Evolutionary conservation across 108 stramenopile genomes (phyloP).

Genomic region (Discostella pseudostelligera): DNA sequence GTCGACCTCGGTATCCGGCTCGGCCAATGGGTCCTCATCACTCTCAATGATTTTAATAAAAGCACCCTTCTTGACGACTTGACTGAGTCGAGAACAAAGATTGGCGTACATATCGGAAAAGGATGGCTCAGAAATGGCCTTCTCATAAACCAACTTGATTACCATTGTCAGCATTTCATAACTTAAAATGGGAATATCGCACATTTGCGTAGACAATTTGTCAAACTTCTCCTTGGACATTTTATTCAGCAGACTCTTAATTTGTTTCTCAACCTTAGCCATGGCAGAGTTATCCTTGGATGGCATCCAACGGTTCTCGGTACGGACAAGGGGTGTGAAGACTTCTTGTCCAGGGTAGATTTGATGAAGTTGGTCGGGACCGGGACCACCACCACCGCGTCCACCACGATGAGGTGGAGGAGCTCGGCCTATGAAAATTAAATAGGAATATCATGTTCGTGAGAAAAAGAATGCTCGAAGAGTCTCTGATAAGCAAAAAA

Average conservation of each 20-base stretch:
- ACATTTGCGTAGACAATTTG: slow-evolving; percentile 68
- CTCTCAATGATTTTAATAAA: slow-evolving; percentile 82
- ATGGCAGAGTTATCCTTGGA: slow-evolving; percentile 59
- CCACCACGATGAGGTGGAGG: slow-evolving; percentile 31
- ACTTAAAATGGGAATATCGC: slow-evolving; percentile 73
- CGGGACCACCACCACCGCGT: slow-evolving; percentile 22
- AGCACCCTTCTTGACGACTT: slow-evolving; percentile 50
- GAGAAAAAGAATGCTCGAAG: not conserved
- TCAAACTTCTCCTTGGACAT: slow-evolving; percentile 92
- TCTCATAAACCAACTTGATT: slow-evolving; percentile 87
- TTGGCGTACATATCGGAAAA: slow-evolving; percentile 93
- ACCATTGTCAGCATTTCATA: slow-evolving; percentile 79
- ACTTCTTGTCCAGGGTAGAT: slow-evolving; percentile 13
- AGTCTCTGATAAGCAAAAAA: not conserved
- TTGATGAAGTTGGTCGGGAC: slow-evolving; percentile 7
- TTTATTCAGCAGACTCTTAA: slow-evolving; percentile 89
- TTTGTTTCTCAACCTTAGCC: slow-evolving; percentile 74
- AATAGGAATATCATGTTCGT: not conserved
- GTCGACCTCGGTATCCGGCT: slow-evolving; percentile 48
- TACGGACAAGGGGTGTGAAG: slow-evolving; percentile 60
- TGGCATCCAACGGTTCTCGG: slow-evolving; percentile 76
- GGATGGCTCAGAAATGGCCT: slow-evolving; percentile 87
- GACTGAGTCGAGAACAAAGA: slow-evolving; percentile 72
- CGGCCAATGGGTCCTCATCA: slow-evolving; percentile 78
- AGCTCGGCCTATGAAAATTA: slow-evolving; percentile 13